These are phyloP conservation scores for Neurospora sp. DNA, from an alignment of 495 filamentous ascomycete genomes.

Conservation along the genomic window DNA sequence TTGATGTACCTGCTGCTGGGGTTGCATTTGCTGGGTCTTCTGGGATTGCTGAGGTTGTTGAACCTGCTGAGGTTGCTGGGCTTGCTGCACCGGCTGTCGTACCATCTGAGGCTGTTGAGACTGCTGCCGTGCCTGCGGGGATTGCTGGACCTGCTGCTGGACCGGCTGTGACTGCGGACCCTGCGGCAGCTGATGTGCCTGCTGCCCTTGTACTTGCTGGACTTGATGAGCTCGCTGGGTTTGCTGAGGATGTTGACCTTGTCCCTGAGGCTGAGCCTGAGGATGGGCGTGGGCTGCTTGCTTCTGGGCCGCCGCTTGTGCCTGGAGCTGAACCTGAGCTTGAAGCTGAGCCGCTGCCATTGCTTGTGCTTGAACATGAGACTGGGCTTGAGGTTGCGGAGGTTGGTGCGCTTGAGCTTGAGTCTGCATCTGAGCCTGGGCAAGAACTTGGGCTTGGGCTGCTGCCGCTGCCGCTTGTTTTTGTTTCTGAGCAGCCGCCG, in stretches of 20 bases:
- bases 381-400: not conserved
- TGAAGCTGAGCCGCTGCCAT: not conserved
- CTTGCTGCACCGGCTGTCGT: not conserved
- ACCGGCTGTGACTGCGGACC: not conserved
- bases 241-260: not conserved
- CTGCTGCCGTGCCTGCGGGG: slow-evolving; percentile 6
- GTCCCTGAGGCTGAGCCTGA: slow-evolving; percentile 13
- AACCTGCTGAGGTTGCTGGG: not conserved
- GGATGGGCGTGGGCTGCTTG: not conserved
- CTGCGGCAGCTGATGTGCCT: slow-evolving; percentile 2
- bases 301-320: not conserved
- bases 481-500: slow-evolving; percentile 45
- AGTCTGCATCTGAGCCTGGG: slow-evolving; percentile 7
- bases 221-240: not conserved
- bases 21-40: not conserved
- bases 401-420: not conserved
- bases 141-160: slow-evolving; percentile 13
- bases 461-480: slow-evolving; percentile 13
- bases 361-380: not conserved
- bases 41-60: not conserved
- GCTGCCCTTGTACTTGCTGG: not conserved
- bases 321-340: not conserved
- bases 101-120: slow-evolving; percentile 3
- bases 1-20: not conserved
- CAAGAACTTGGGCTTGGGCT: slow-evolving; percentile 7